phyloP scores from a whole-genome alignment of 2,329 filamentous ascomycete species.

The Stachybotrys echinatus region DNA sequence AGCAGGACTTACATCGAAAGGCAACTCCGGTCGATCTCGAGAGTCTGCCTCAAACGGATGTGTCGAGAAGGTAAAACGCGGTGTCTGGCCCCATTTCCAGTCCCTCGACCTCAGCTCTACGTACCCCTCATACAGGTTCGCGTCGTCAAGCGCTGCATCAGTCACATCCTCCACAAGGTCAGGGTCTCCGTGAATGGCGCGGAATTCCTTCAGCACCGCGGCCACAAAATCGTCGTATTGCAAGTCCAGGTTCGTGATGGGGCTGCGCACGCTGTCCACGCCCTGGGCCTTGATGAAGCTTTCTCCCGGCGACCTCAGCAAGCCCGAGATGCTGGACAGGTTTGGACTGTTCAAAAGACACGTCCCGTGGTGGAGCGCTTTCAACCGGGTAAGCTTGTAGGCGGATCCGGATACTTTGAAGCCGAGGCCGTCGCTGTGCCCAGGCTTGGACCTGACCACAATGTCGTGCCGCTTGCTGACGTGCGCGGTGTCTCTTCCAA shows the following conservation, averaged over 20 bases:
- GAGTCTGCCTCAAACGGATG: constrained; percentile 54
- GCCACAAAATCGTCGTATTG: constrained; percentile 38
- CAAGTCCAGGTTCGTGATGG: constrained; percentile 72
- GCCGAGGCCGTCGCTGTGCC: constrained; percentile 20
- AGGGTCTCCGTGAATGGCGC: constrained; percentile 53
- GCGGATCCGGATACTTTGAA: constrained; percentile 91
- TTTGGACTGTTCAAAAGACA: constrained; percentile 77
- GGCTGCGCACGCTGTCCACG: constrained; percentile 85
- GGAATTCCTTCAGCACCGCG: constrained; percentile 62
- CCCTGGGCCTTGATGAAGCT: constrained; percentile 74
- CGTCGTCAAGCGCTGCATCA: constrained; percentile 41
- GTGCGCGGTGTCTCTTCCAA: constrained; percentile 54
- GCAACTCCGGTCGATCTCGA: constrained; percentile 45
- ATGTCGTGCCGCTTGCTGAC: constrained; percentile 95
- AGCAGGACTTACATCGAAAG: constrained; percentile 33
- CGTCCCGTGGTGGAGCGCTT: constrained; percentile 89
- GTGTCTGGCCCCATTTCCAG: constrained; percentile 85
- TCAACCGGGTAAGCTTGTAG: constrained; percentile 79
- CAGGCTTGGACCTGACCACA: constrained; percentile 53
- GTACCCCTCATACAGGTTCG: constrained; percentile 38
- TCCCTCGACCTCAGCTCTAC: constrained; percentile 46
- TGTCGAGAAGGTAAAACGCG: constrained; percentile 70
- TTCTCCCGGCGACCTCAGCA: constrained; percentile 74
- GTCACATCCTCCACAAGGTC: constrained; percentile 37
- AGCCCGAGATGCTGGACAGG: constrained; percentile 59